Conservation (phyloP, 495 filamentous ascomycete species). For the Poronia punctata region DNA sequence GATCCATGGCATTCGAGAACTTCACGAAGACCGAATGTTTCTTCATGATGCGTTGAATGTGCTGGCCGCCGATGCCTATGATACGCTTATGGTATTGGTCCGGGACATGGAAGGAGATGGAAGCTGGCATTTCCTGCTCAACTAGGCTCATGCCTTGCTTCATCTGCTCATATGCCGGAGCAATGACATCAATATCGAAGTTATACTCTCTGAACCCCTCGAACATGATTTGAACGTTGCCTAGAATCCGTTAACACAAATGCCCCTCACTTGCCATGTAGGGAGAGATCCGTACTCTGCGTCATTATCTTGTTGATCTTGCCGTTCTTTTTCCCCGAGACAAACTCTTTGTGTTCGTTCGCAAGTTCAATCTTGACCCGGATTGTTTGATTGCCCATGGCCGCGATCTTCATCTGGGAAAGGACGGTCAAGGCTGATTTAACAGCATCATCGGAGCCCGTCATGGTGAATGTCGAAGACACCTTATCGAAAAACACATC, state of each 20-base stretch:
- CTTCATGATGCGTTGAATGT: constrained; percentile 99
- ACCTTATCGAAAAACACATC: constrained; percentile 92
- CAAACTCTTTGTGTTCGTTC: constrained; percentile 99
- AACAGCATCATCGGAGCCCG: constrained; percentile 90
- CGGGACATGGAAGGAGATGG: constrained; percentile 98
- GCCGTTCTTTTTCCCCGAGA: constrained; percentile 98
- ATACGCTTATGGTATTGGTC: constrained; percentile 99
- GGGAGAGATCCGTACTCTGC: constrained; percentile 53
- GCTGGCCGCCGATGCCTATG: constrained; percentile 95
- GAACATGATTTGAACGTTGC: constrained; percentile 97
- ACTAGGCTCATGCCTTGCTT: constrained; percentile 87
- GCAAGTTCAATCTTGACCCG: constrained; percentile 97
- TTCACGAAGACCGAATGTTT: constrained; percentile 99
- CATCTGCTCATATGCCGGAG: constrained; percentile 81
- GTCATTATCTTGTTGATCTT: constrained; percentile 99
- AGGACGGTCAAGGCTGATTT: constrained; percentile 90
- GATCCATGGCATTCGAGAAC: constrained; percentile 99
- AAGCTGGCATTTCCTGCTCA: constrained; percentile 98
- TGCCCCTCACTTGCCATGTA: neutral
- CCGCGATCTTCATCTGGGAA: constrained; percentile 83
- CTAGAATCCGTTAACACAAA: constrained; percentile 26
- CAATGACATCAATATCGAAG: constrained; percentile 96
- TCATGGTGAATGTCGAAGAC: constrained; percentile 83
- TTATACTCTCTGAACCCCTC: constrained; percentile 99
- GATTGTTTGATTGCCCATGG: constrained; percentile 81